Evolutionary conservation across 306 rosid species (phyloP), one percentile per base, ranked within the genome.

Genomic region (Hippophae rhamnoides): DNA sequence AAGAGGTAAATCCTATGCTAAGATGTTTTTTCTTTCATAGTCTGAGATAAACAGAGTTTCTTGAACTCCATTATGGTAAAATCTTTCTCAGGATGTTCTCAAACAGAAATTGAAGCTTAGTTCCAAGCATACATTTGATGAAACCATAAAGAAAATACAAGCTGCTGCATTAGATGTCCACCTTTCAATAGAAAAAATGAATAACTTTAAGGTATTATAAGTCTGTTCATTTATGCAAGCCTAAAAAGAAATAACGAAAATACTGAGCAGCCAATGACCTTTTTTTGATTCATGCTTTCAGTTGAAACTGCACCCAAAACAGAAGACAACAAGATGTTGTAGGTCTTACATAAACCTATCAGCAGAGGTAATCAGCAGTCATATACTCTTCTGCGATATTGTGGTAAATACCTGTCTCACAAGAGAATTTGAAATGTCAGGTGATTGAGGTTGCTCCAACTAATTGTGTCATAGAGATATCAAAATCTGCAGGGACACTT

Each of bases 381-480:
- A 47, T 54, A 62, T 23, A 45, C 13, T 46, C 13, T 50, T 38
- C 13, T 50, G 43, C 52, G 45, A 4, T 44, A 41, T n/a, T 5
- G 41, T 49, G 31, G 54, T 49, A 25, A 26, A n/a, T 46, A 57
- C 61, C 53, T 63, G 41, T 53, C 42, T 52, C 60, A 65, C 8
- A 10, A 13, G 8, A n/a, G 54, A 56, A 12, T 60, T 43, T 53
- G 61, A 56, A 31, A 41, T 76, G 46, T 48, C 81, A 88, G 96
- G 94, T 85, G 68, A 85, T 73, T 52, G 90, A 85, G 71, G 90
- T 88, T 66, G 77, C 96, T 66, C 96, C 96, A 8, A 70, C 78
- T 18, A 71, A 81, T 65, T 88, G 94, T 79, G 94, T 88, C 13
- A 62, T 88, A 60, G 79, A 85, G 58, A 65, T 88, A 81, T 79